Percentiles rank a stretch among this genome's conserved stretches.
Conservation (phyloP, 2,329 filamentous ascomycete species). For the Trichoderma lentiforme region DNA sequence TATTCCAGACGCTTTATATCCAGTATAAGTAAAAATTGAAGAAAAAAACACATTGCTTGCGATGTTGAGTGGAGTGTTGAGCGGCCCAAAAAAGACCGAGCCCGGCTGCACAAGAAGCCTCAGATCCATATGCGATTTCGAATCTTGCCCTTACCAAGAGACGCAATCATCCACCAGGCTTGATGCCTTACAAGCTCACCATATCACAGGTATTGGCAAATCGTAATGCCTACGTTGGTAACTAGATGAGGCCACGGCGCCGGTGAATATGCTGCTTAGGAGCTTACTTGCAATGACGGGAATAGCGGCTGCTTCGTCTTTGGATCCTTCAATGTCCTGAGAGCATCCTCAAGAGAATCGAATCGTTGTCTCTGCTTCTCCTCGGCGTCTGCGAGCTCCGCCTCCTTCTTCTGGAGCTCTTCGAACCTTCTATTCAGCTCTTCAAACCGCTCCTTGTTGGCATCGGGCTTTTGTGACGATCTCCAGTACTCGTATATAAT, state of each 20-base stretch:
- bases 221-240: not conserved
- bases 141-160: not conserved
- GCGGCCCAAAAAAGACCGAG: not conserved
- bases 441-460: slow-evolving; percentile 51
- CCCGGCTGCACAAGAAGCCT: not conserved
- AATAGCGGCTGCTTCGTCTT: slow-evolving; percentile 56
- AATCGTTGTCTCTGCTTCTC: slow-evolving; percentile 48
- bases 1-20: not conserved
- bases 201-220: not conserved
- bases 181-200: not conserved
- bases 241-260: not conserved
- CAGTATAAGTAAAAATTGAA: not conserved
- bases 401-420: slow-evolving; percentile 47
- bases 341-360: slow-evolving; percentile 51
- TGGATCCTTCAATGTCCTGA: slow-evolving; percentile 51
- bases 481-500: slow-evolving; percentile 62
- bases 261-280: not conserved
- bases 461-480: slow-evolving; percentile 57
- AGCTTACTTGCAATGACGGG: slow-evolving; percentile 33
- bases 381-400: slow-evolving; percentile 46
- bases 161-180: no score
- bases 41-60: not conserved
- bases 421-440: slow-evolving; percentile 48
- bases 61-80: slow-evolving; percentile 1
- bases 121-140: no score